Evolutionary conservation across 2,329 filamentous ascomycete genomes (phyloP).

Genomic region (Beauveria bassiana): DNA sequence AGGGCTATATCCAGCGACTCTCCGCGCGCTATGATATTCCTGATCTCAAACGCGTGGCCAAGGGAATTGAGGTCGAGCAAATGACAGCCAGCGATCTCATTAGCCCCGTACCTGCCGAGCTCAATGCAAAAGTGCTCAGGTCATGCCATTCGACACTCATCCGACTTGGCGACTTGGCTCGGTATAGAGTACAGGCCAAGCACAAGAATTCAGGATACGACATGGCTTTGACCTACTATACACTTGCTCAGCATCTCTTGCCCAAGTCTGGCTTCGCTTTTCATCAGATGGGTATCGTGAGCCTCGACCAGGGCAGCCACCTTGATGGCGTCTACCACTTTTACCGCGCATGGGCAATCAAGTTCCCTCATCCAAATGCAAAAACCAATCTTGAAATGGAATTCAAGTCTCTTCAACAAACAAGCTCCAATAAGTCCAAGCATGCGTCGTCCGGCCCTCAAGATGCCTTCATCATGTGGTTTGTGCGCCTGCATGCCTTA

Average conservation of each 20-base stretch:
- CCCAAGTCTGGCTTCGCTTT: constrained; percentile 75
- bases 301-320: constrained; percentile 68
- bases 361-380: constrained; percentile 67
- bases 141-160: constrained; percentile 81
- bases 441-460: constrained; percentile 39
- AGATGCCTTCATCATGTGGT: constrained; percentile 68
- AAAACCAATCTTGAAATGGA: constrained; percentile 70
- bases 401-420: constrained; percentile 50
- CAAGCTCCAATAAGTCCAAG: constrained; percentile 26
- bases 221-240: constrained; percentile 75
- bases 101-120: constrained; percentile 36
- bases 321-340: constrained; percentile 84
- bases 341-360: constrained; percentile 71
- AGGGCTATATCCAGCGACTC: constrained; percentile 72
- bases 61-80: constrained; percentile 34
- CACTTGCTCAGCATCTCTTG: constrained; percentile 68
- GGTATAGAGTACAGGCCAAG: constrained; percentile 72
- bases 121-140: constrained; percentile 54
- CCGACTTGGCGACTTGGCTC: constrained; percentile 79
- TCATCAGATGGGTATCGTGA: constrained; percentile 86
- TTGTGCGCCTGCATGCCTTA: constrained; percentile 76
- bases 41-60: constrained; percentile 37
- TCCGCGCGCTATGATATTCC: constrained; percentile 51
- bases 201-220: constrained; percentile 70
- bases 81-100: constrained; percentile 36